These are phyloP conservation scores for Aquanectria penicillioides DNA, from an alignment of 2,329 filamentous ascomycete genomes.

Conservation along the genomic window DNA sequence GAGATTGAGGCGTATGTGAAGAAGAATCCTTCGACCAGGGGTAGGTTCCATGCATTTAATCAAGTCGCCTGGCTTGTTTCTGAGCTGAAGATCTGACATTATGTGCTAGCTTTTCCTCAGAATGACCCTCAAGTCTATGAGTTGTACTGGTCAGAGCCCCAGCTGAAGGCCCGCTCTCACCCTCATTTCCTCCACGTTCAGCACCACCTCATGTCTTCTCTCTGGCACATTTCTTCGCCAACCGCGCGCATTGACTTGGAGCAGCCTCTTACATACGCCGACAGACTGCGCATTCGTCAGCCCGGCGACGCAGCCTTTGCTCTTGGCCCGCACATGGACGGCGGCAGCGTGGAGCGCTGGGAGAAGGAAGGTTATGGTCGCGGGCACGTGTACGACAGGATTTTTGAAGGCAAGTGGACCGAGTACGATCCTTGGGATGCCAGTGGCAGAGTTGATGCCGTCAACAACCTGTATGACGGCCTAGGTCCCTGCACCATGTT, in stretches of 20 bases:
- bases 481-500: slow-evolving; percentile 86
- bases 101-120: slow-evolving; percentile 67
- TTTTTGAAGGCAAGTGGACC: slow-evolving; percentile 83
- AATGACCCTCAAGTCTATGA: slow-evolving; percentile 77
- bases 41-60: slow-evolving; percentile 41
- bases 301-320: slow-evolving; percentile 78
- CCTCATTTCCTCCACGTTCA: slow-evolving; percentile 71
- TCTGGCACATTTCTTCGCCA: slow-evolving; percentile 68
- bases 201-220: slow-evolving; percentile 65
- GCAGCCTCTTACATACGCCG: slow-evolving; percentile 74
- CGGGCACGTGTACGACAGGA: slow-evolving; percentile 75
- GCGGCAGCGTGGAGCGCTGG: slow-evolving; percentile 80
- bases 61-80: background rate
- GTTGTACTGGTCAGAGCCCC: slow-evolving; percentile 78
- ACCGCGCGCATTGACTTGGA: slow-evolving; percentile 57
- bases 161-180: slow-evolving; percentile 74
- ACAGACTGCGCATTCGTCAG: slow-evolving; percentile 76
- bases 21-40: slow-evolving; percentile 69
- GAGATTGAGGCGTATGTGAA: slow-evolving; percentile 72
- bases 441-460: slow-evolving; percentile 71
- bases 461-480: slow-evolving; percentile 81
- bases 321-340: slow-evolving; percentile 78
- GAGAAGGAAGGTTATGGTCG: slow-evolving; percentile 74
- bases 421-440: slow-evolving; percentile 85
- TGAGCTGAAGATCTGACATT: background rate